phyloP scores from a whole-genome alignment of 2,329 filamentous ascomycete species.

The Mycosphaerella sp. region DNA sequence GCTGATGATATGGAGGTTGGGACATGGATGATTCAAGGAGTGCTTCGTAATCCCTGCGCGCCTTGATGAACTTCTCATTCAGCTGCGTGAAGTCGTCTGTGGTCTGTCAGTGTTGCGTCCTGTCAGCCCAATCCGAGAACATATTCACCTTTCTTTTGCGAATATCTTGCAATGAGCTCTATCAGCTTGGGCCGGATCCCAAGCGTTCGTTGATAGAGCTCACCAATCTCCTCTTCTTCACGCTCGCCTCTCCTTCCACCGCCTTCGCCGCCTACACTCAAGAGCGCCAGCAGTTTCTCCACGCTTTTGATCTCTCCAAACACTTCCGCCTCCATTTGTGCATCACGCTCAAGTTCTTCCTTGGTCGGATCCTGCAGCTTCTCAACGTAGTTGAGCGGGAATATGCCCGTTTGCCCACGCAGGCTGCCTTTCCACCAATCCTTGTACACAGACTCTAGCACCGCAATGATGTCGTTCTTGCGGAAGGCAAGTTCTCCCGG shows the following conservation, averaged over 20 bases:
- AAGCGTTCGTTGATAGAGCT: conserved; percentile 81
- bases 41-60: conserved; percentile 89
- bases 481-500: conserved; percentile 92
- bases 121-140: conserved; percentile 2
- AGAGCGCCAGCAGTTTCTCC: conserved; percentile 73
- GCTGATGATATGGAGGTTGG: conserved; percentile 57
- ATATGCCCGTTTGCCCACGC: conserved; percentile 92
- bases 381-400: conserved; percentile 97
- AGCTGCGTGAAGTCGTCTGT: conserved; percentile 95
- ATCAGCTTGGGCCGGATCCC: conserved; percentile 95
- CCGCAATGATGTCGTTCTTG: conserved; percentile 94
- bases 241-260: conserved; percentile 60
- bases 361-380: conserved; percentile 91
- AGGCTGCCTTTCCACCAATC: conserved; percentile 99
- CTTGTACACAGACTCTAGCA: conserved; percentile 96
- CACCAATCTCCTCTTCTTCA: conserved; percentile 86
- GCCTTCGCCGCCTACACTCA: conserved; percentile 66
- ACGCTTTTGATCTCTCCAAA: conserved; percentile 73
- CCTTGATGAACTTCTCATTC: conserved; percentile 99
- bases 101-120: too few relatives aligned
- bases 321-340: conserved; percentile 83
- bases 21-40: conserved; percentile 96
- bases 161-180: conserved; percentile 74
- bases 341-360: conserved; percentile 90
- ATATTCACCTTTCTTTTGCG: conserved; percentile 1